phyloP scores from a whole-genome alignment of 1,139 yeast species.

The Yarrowia galli region DNA sequence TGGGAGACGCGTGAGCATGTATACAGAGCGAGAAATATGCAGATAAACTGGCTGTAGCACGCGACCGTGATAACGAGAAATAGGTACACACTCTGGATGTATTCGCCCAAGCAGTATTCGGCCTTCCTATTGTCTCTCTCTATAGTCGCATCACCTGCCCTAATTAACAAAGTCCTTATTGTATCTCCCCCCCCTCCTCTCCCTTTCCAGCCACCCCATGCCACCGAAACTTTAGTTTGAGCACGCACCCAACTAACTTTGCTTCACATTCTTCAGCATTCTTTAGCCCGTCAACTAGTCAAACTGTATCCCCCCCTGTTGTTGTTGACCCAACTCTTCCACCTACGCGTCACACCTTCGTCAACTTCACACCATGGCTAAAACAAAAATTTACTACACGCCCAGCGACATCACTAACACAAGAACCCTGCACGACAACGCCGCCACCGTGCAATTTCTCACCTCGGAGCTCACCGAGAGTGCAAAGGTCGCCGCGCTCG shows the following conservation, averaged over 20 bases:
- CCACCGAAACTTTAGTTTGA: constrained; percentile 20
- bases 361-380: constrained; percentile 19
- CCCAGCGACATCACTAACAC: constrained; percentile 37
- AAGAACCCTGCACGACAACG: constrained; percentile 33
- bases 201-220: constrained; percentile 20
- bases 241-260: constrained; percentile 30
- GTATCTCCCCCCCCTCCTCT: neutral
- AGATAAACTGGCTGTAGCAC: constrained; percentile 4
- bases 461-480: constrained; percentile 32
- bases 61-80: too few relatives aligned
- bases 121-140: neutral
- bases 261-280: constrained; percentile 34
- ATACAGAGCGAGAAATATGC: constrained; percentile 5
- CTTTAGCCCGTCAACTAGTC: constrained; percentile 35
- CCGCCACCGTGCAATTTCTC: constrained; percentile 36
- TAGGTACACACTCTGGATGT: too few relatives aligned
- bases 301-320: constrained; percentile 33
- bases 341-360: constrained; percentile 15
- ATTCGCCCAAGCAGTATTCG: too few relatives aligned
- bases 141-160: constrained; percentile 5
- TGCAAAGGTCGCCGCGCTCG: constrained; percentile 30
- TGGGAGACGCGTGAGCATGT: constrained; percentile 26
- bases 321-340: constrained; percentile 34
- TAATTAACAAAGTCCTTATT: too few relatives aligned
- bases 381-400: constrained; percentile 23